Evolutionary conservation across 2,329 filamentous ascomycete species (phyloP), one percentile per base, ranked within the genome.

Genomic region (Aureobasidium uvarum): DNA sequence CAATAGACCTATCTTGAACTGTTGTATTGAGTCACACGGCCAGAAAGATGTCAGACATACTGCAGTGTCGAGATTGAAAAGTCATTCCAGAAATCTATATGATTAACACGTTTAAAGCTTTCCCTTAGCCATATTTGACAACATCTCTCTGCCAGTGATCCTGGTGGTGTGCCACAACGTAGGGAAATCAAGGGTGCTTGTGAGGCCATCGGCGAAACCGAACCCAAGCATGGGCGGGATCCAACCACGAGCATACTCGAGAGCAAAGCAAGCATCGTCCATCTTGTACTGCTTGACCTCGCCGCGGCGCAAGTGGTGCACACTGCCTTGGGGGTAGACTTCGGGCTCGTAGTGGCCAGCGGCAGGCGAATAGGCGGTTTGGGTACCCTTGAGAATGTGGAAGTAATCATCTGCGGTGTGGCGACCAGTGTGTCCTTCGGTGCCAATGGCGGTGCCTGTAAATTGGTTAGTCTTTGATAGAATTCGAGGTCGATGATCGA

Each of bases 361-460:
- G 13, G 60, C 60, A 2, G 88, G 85, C 5, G 85, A 83, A 81
- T 92, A 93, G 69, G 91, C 89, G 72, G 86, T 82, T 79, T 96
- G 88, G 71, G 87, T 86, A 71, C 92, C 92, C 39, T 82, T 81
- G 38, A 96, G 83, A 81, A 96, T 96, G 82, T 93, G 86, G 83
- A 96, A 96, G 83, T 95, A 96, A 82, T 96, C 92, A 79, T 96
- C 90, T 18, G 92, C 92, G 14, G 91, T 94, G 83, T 96, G 92
- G 59, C 92, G 89, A 69, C 92, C 92, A 1, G 86, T 86, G 82
- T 96, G 92, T 68, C 92, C 92, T 78, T 96, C 92, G 14, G 92
- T 96, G 71, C 92, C 92, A 70, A 93, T 79, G 11, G 90, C 84
- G 1, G 90, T 91, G 75, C 91, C 64, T 65, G 11, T 36, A 5